Conservation (phyloP, 768 basidiomycete species). For the Leccinum aurantiacum region DNA sequence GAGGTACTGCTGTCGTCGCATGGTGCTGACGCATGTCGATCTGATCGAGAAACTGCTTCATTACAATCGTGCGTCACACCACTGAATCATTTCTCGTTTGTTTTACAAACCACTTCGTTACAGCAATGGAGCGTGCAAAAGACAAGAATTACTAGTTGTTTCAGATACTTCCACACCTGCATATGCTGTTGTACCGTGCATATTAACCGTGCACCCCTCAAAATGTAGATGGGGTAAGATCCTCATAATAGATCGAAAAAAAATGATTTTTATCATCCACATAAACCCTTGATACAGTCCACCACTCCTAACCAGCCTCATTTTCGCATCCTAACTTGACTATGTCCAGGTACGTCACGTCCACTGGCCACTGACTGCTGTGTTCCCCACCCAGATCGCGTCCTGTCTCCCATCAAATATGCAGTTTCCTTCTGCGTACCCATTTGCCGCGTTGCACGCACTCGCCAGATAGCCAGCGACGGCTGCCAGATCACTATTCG, state of each 20-base stretch:
- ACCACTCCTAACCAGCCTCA: not conserved
- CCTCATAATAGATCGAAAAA: not conserved
- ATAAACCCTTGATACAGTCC: not conserved
- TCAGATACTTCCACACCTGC: not conserved
- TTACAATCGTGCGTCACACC: constrained; percentile 72
- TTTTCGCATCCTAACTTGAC: not conserved
- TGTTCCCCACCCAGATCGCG: constrained; percentile 4
- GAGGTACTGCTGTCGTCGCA: constrained; percentile 93
- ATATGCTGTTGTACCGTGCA: not conserved
- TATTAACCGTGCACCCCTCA: not conserved
- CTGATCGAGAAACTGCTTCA: constrained; percentile 95
- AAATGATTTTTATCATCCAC: not conserved
- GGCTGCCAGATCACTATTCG: not conserved
- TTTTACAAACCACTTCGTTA: not conserved
- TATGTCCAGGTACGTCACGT: not conserved
- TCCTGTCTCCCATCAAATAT: constrained; percentile 8
- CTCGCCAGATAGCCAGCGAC: not conserved
- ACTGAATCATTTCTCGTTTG: constrained; percentile 29
- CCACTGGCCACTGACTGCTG: not conserved
- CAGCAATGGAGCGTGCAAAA: constrained; percentile 36
- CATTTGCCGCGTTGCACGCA: not conserved
- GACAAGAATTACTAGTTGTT: constrained; percentile 24
- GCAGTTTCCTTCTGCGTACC: constrained; percentile 3
- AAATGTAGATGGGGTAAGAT: not conserved
- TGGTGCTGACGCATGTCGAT: constrained; percentile 98